Evolutionary conservation across 129 eudicot genomes (phyloP).

Genomic region (Flaveria linearis): DNA sequence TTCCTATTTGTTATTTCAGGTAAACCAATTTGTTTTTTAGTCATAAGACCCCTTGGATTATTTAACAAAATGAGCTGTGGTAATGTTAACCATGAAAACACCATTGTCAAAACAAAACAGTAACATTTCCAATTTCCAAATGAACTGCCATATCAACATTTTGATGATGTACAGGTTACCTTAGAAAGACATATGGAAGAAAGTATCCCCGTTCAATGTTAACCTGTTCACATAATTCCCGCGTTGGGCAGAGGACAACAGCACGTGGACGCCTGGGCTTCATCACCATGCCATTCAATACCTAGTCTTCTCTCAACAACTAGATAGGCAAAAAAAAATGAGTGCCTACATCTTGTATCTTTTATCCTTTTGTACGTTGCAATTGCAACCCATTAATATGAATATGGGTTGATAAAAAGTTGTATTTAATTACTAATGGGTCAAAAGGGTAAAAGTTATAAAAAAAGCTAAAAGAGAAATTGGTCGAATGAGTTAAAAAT

Average conservation of each 20-base stretch:
- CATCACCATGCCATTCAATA: conserved; percentile 70
- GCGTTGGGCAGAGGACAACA: conserved; percentile 83
- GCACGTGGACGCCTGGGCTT: conserved; percentile 97
- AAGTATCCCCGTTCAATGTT: neutral
- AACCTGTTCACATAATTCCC: conserved; percentile 97
- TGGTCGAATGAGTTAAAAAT: too few relatives aligned
- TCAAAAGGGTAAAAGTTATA: neutral
- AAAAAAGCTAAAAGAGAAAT: too few relatives aligned
- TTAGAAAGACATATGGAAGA: neutral
- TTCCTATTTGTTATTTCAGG: neutral
- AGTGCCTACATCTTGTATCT: conserved; percentile 17
- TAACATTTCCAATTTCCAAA: neutral
- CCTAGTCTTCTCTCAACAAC: conserved; percentile 78
- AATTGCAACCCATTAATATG: neutral
- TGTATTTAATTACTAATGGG: neutral
- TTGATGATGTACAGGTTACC: neutral
- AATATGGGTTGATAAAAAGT: neutral
- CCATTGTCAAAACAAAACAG: neutral
- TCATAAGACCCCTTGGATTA: neutral
- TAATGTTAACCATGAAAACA: neutral
- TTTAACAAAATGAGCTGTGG: neutral
- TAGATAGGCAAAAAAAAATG: conserved; percentile 12
- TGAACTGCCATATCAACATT: neutral
- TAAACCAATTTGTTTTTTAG: neutral
- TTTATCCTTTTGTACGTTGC: neutral